Evolutionary conservation across 768 basidiomycete species (phyloP).

Genomic region (Wakefieldia striispora): DNA sequence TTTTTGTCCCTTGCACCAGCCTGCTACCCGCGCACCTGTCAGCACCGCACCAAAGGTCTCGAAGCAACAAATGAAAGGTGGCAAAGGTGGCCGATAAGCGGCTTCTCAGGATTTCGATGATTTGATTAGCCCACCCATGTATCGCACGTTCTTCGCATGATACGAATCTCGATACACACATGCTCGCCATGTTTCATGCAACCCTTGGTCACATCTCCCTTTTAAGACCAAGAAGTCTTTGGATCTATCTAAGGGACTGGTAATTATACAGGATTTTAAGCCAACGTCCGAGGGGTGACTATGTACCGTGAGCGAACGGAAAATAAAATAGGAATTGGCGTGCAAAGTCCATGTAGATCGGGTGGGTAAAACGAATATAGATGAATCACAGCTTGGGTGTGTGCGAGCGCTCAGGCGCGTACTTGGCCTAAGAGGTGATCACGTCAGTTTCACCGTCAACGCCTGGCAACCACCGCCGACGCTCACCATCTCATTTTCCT

Average conservation of each 20-base stretch:
- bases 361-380: not conserved
- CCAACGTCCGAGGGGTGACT: slow-evolving; percentile 11
- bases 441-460: slow-evolving; percentile 7
- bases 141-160: slow-evolving; percentile 23
- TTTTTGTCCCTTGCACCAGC: slow-evolving; percentile 35
- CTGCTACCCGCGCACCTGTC: slow-evolving; percentile 47
- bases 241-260: not conserved
- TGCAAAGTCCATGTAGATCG: slow-evolving; percentile 9
- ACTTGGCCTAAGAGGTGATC: slow-evolving; percentile 47
- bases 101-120: slow-evolving; percentile 5
- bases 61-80: slow-evolving; percentile 96
- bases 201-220: not conserved
- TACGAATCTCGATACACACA: slow-evolving; percentile 17
- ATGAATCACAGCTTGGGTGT: slow-evolving; percentile 19
- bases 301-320: slow-evolving; percentile 7
- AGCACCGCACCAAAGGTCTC: slow-evolving; percentile 79
- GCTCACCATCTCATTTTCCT: slow-evolving; percentile 89
- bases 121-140: slow-evolving; percentile 13
- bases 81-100: slow-evolving; percentile 69
- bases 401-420: slow-evolving; percentile 42
- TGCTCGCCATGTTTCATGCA: slow-evolving; percentile 6
- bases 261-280: slow-evolving; percentile 17
- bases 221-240: not conserved
- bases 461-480: not conserved
- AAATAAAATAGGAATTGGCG: slow-evolving; percentile 4